phyloP scores from a whole-genome alignment of 1,139 yeast species.

The Candida smagusa region DNA sequence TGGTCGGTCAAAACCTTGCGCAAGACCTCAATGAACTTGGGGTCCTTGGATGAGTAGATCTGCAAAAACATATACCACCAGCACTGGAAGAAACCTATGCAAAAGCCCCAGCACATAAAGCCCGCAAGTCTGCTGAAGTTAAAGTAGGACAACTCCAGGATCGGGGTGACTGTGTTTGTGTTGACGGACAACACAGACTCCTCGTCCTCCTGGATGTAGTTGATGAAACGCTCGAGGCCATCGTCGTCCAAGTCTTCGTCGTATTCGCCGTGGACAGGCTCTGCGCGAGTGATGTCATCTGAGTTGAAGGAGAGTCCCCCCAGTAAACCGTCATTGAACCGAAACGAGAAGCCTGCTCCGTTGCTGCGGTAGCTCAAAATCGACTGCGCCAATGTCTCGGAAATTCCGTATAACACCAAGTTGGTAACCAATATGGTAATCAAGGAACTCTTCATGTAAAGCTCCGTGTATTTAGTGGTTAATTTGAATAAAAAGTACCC shows the following conservation, averaged over 20 bases:
- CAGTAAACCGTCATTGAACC: conserved; percentile 14
- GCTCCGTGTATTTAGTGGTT: conserved; percentile 56
- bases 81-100: conserved; percentile 79
- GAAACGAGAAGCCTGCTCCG: conserved; percentile 22
- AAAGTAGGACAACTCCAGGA: conserved; percentile 40
- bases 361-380: conserved; percentile 36
- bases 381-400: conserved; percentile 87
- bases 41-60: conserved; percentile 74
- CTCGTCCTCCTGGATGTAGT: conserved; percentile 34
- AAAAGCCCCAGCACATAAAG: conserved; percentile 84
- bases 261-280: conserved; percentile 11
- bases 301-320: conserved; percentile 13
- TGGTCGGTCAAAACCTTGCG: conserved; percentile 90
- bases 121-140: conserved; percentile 71
- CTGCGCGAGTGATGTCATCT: conserved; percentile 9
- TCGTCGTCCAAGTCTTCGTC: conserved; percentile 22
- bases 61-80: conserved; percentile 88
- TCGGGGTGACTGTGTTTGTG: conserved; percentile 5
- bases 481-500: conserved; percentile 48
- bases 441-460: conserved; percentile 65
- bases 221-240: conserved; percentile 32
- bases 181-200: conserved; percentile 10
- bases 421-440: conserved; percentile 83
- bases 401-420: conserved; percentile 76
- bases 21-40: conserved; percentile 76